Base-by-base conservation (phyloP, 2,329 filamentous ascomycete genomes). In the Curvularia sp. region DNA sequence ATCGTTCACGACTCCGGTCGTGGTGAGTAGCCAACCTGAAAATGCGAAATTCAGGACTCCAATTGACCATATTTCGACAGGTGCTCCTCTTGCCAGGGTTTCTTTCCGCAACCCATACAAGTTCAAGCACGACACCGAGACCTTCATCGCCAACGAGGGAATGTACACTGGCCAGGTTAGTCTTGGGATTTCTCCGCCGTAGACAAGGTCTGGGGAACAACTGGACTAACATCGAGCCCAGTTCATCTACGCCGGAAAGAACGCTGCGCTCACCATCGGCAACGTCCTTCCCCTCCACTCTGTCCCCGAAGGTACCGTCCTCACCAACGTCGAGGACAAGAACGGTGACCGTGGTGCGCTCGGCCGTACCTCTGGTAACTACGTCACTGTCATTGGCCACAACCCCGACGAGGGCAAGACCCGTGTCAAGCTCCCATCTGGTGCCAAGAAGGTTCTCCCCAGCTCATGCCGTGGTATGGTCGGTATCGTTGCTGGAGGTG, bases 191-290 rank as follows among this genome's bases (percentile, higher is more conserved):
- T 53, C 49, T 12, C 42, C 18, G 46, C 15, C 44, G 12, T 18
- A 33, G 22, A 24, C 12, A 12, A 26, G n/a, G 22, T 22, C 22
- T 10, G 20, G 47, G 39, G 42, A 54, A 55, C 8, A 49, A 20
- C 3, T 18, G 52, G 52, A 57, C 69, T 74, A 57, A 74, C 69
- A 63, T 46, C 3, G 46, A 38, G 26, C 41, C 50, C 63, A 76
- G 74, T 99, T 99, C 88, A 93, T 99, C 90, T 99, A 99, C 85
- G 95, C 94, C 80, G 95, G 95, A 81, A 99, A 99, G 92, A 95
- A 97, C 85, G 95, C 95, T 77, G 86, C 90, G 72, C 88, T 99
- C 79, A 98, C 91, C 78, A 89, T 99, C 82, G 95, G 95, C 83
- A 99, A 99, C 88, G 84, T 99, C 80, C 92, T 99, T 67, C 95